phyloP scores from a whole-genome alignment of 2,329 filamentous ascomycete genomes.

The Hypocrella siamensis region DNA sequence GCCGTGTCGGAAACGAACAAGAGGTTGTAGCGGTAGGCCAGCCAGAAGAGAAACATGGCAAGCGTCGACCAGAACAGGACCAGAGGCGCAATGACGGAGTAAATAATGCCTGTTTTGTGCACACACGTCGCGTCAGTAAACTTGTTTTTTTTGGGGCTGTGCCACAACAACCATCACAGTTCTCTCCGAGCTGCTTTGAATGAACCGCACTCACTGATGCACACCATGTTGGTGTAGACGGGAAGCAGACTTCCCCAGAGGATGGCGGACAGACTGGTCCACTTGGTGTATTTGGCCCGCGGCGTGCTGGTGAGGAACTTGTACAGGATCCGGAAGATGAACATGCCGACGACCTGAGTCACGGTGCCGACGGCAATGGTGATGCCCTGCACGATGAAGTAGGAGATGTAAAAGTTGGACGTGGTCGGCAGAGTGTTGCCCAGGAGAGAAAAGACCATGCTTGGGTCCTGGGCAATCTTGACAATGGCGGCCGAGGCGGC shows the following conservation, averaged over 20 bases:
- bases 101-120: slow-evolving; percentile 48
- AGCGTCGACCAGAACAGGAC: slow-evolving; percentile 67
- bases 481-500: slow-evolving; percentile 56
- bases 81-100: slow-evolving; percentile 70
- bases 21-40: slow-evolving; percentile 76
- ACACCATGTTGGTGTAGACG: slow-evolving; percentile 56
- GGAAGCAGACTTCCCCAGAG: slow-evolving; percentile 69
- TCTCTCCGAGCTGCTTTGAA: too few species aligned
- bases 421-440: slow-evolving; percentile 61
- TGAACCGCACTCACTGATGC: slow-evolving; percentile 38
- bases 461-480: slow-evolving; percentile 47
- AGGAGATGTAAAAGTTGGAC: slow-evolving; percentile 87
- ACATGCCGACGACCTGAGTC: slow-evolving; percentile 49
- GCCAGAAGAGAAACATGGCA: slow-evolving; percentile 64
- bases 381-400: slow-evolving; percentile 75
- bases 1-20: slow-evolving; percentile 65
- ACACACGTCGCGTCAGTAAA: neutral
- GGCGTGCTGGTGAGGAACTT: slow-evolving; percentile 63
- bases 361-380: slow-evolving; percentile 59
- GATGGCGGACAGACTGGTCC: slow-evolving; percentile 50
- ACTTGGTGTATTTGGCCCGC: slow-evolving; percentile 60
- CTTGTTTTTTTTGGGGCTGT: too few species aligned
- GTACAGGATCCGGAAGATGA: slow-evolving; percentile 53
- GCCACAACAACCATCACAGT: too few species aligned
- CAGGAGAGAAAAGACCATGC: slow-evolving; percentile 44